A percentile compares a stretch with the other conserved stretches of the same genome.
phyloP scores from a whole-genome alignment of 2,329 filamentous ascomycete species.

The Penicillium hordei region DNA sequence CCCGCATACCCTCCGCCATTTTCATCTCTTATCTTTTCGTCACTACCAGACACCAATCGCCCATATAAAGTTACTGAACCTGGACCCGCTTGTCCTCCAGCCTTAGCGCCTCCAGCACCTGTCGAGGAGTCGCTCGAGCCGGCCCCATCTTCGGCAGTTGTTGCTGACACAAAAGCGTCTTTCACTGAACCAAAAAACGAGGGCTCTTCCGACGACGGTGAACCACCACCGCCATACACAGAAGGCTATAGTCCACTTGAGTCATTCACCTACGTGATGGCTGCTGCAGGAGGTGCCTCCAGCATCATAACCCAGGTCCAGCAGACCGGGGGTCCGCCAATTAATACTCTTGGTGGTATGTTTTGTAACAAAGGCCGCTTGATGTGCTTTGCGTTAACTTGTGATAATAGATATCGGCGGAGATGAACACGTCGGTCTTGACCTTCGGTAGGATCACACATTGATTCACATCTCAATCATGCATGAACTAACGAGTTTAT shows the following conservation, averaged over 20 bases:
- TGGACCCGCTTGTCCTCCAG: constrained; percentile 48
- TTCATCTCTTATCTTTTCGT: constrained; percentile 61
- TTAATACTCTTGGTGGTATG: constrained; percentile 83
- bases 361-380: background rate
- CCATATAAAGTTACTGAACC: constrained; percentile 49
- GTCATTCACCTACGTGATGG: constrained; percentile 96
- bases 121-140: constrained; percentile 51
- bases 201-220: constrained; percentile 72
- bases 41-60: constrained; percentile 40
- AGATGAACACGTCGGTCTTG: constrained; percentile 93
- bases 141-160: constrained; percentile 49
- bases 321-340: constrained; percentile 79
- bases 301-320: constrained; percentile 99
- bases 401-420: constrained; percentile 66
- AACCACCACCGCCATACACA: constrained; percentile 93
- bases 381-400: background rate
- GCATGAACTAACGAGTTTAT: constrained; percentile 11
- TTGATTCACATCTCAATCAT: background rate
- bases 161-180: constrained; percentile 78
- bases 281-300: constrained; percentile 90
- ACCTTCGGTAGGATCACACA: constrained; percentile 69
- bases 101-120: constrained; percentile 54
- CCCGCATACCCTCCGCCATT: constrained; percentile 61
- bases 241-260: constrained; percentile 89
- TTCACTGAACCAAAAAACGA: constrained; percentile 80